Evolutionary conservation across 108 stramenopile species (phyloP), one percentile per base, ranked within the genome.

Genomic region (Skeletonema grethae): DNA sequence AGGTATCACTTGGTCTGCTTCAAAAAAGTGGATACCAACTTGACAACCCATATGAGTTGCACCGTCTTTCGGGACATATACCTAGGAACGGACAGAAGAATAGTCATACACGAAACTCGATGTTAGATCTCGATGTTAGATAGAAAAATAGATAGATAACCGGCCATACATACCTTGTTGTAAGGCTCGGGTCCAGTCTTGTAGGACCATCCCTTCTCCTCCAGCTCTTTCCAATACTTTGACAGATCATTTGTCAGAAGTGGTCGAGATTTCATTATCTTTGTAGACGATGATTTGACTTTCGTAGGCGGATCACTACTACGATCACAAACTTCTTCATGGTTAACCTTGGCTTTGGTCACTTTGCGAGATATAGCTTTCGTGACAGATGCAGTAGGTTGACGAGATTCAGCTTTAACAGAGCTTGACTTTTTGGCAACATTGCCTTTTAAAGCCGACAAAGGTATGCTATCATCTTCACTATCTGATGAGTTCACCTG

Each of bases 11-110:
- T 72, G 48, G 25, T 79, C 67, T 39, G 30, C 22, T 36, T 63
- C 45, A n/a, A 68, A 79, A 45, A 79, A 79, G 48, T 79, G 78
- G n/a, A 79, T 72, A 15, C 78, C 78, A n/a, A 72, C 55, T 30
- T 61, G 46, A 32, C 67, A 63, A 18, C 78, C 78, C 24, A 67
- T 13, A 45, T 79, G 78, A 4, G 71, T 68, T 30, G 78, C 69
- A 6, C 70, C 78, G 25, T 79, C 78, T 57, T 67, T 72, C n/a
- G 78, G 78, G 35, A 79, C 70, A 62, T 79, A 79, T 7, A 72
- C n/a, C n/a, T n/a, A n/a, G n/a, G n/a, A n/a, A n/a, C n/a, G n/a
- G n/a, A n/a, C n/a, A n/a, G n/a, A n/a, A n/a, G n/a, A n/a, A n/a
- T n/a, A n/a, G n/a, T n/a, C n/a, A n/a, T n/a, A n/a, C n/a, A n/a